These are phyloP conservation scores for Nicotiana tomentosiformis DNA, from an alignment of 257 asterid genomes.

Conservation along the genomic window DNA sequence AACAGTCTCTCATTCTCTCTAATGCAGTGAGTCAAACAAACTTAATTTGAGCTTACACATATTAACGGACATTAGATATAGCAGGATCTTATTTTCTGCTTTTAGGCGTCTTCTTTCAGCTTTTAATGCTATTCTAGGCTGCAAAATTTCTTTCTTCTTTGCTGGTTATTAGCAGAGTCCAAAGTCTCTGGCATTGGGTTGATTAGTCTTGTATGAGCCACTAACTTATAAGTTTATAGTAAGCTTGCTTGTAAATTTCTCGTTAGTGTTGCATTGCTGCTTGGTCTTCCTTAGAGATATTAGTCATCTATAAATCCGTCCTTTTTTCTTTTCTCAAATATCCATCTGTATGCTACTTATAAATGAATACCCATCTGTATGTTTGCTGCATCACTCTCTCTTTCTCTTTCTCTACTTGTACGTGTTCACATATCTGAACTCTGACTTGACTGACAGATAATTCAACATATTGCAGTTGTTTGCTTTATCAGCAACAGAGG, in stretches of 20 bases:
- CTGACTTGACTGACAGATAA: constrained; percentile 13
- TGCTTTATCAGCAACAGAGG: constrained; percentile 87
- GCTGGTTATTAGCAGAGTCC: background rate
- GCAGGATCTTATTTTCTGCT: background rate
- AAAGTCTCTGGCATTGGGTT: background rate
- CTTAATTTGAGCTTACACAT: background rate
- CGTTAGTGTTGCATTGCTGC: background rate
- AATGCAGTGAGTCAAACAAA: background rate
- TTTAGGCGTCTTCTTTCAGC: background rate
- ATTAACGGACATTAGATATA: background rate
- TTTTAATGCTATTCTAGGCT: background rate
- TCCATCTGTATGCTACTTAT: background rate
- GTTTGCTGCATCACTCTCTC: background rate
- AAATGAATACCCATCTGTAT: background rate
- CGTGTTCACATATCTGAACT: background rate
- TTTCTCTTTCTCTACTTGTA: background rate
- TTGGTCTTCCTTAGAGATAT: background rate
- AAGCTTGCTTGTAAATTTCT: background rate
- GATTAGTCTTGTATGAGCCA: constrained; percentile 6
- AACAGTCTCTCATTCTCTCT: background rate
- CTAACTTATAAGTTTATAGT: background rate
- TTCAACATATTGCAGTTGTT: constrained; percentile 40
- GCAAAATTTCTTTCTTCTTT: background rate
- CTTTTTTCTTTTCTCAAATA: background rate
- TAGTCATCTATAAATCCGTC: background rate